phyloP scores from a whole-genome alignment of 495 filamentous ascomycete species.

The Xanthoparmelia taractica region DNA sequence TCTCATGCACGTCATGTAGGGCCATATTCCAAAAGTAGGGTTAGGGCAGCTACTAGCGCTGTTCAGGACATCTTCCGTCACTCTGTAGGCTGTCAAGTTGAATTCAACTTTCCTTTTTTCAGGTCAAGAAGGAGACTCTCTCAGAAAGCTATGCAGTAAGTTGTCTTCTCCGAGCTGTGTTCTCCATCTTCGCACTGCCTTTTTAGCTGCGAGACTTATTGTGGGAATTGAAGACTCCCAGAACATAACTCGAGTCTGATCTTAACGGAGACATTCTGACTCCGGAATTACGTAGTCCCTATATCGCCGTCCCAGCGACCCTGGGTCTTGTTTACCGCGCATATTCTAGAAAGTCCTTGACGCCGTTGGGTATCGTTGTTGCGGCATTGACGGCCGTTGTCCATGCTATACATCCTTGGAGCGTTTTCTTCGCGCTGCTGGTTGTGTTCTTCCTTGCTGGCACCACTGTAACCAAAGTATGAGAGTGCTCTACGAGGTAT shows the following conservation, averaged over 20 bases:
- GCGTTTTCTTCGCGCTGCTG: constrained; percentile 74
- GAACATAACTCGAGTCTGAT: neutral
- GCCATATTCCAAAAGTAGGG: too few species aligned
- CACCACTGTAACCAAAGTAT: constrained; percentile 72
- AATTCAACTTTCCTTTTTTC: neutral
- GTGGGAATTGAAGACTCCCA: neutral
- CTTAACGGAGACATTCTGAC: neutral
- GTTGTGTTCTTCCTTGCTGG: constrained; percentile 81
- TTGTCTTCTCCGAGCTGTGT: neutral
- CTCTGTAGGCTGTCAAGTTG: too few species aligned
- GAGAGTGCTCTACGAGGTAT: constrained; percentile 7
- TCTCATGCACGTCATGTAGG: too few species aligned
- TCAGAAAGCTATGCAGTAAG: neutral
- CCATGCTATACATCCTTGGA: constrained; percentile 87
- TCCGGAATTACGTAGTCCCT: constrained; percentile 28
- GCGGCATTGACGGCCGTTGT: constrained; percentile 64
- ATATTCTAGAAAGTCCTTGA: constrained; percentile 65
- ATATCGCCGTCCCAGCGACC: constrained; percentile 60
- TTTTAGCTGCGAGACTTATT: neutral
- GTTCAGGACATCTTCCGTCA: too few species aligned
- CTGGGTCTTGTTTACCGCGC: constrained; percentile 60
- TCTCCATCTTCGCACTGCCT: neutral
- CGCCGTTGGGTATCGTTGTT: constrained; percentile 59
- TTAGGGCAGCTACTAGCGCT: too few species aligned
- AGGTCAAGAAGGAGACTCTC: neutral